These are phyloP conservation scores for Trichoderma asperellum DNA, from an alignment of 2,329 filamentous ascomycete genomes.

Conservation along the genomic window DNA sequence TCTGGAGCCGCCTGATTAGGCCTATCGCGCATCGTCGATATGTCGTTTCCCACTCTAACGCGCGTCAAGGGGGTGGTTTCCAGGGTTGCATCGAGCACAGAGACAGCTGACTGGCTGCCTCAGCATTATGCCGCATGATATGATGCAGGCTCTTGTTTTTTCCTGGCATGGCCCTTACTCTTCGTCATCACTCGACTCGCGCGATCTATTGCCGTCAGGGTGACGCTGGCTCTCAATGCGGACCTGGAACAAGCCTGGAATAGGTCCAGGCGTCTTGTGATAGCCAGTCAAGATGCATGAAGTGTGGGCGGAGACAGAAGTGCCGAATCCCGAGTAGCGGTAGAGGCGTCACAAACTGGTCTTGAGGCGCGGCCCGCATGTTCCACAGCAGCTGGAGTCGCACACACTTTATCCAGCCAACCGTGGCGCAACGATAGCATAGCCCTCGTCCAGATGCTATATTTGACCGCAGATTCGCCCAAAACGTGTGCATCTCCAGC, in stretches of 20 bases:
- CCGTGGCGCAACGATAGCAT: neutral
- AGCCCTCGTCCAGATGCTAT: neutral
- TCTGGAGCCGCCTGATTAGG: neutral
- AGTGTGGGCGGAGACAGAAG: slow-evolving; percentile 16
- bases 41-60: neutral
- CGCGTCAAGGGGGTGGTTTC: neutral
- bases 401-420: neutral
- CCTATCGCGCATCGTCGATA: neutral
- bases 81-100: neutral
- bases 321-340: slow-evolving; percentile 22
- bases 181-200: neutral
- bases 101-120: slow-evolving; percentile 12
- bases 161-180: neutral
- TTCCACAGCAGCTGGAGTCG: slow-evolving; percentile 9
- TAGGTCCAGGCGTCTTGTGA: slow-evolving; percentile 1
- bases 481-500: neutral
- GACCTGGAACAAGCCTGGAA: neutral
- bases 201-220: slow-evolving; percentile 13
- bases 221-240: slow-evolving; percentile 9
- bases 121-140: slow-evolving; percentile 4
- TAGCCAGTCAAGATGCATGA: neutral
- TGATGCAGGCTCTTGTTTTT: neutral
- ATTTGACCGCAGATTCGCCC: neutral
- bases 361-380: slow-evolving; percentile 5
- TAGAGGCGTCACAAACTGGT: neutral